phyloP scores from a whole-genome alignment of 2,329 filamentous ascomycete genomes.

The Sporothrix euskadiensis region DNA sequence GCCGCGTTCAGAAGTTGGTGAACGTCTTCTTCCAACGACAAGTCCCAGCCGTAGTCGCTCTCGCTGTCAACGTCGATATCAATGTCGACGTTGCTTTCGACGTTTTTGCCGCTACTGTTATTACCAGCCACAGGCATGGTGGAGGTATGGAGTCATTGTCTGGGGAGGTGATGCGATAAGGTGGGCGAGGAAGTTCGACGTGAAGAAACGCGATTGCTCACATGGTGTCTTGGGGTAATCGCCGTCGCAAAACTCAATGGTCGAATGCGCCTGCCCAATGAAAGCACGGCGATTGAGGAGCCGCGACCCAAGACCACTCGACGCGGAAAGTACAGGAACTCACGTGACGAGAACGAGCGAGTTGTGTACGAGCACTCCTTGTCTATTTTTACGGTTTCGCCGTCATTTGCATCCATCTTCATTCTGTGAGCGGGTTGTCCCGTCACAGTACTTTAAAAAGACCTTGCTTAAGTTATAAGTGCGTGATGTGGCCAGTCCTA shows the following conservation, averaged over 20 bases:
- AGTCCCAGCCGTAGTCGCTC: conserved; percentile 51
- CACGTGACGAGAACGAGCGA: conserved; percentile 16
- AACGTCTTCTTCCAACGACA: conserved; percentile 50
- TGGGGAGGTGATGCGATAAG: not conserved
- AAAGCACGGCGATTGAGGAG: not conserved
- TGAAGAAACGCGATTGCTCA: not conserved
- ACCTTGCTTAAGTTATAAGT: not conserved
- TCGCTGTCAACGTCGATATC: conserved; percentile 30
- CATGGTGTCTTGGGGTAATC: not conserved
- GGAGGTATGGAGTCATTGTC: not conserved
- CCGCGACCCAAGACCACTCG: not conserved
- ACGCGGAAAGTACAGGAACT: conserved; percentile 25
- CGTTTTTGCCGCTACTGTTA: conserved; percentile 1
- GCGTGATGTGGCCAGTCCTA: too few relatives aligned
- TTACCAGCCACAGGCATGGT: conserved; percentile 25
- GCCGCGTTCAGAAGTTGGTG: conserved; percentile 25
- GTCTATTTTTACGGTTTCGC: too few relatives aligned
- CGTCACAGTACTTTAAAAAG: not conserved
- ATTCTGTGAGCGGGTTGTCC: not conserved
- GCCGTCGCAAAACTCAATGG: not conserved
- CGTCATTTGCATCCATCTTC: not conserved
- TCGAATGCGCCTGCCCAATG: conserved; percentile 12
- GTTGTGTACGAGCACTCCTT: not conserved
- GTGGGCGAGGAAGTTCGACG: not conserved
- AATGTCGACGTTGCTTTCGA: not conserved